Base-by-base conservation (phyloP, 371 early-diverging fungal genomes). In the Circinella umbellata region DNA sequence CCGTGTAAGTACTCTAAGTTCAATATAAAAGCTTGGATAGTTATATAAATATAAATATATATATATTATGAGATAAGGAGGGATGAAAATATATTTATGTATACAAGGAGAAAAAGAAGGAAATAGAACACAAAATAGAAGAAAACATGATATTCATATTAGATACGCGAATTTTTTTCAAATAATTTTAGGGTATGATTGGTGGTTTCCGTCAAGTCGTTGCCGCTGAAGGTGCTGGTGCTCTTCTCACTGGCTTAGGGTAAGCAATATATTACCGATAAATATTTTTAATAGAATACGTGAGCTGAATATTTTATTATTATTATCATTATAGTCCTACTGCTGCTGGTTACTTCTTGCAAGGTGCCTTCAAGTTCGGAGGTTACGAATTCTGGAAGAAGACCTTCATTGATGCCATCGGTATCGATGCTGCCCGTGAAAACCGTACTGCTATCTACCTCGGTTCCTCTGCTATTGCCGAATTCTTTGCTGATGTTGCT, bases 321-420 rank as follows among this genome's bases (percentile, higher is more conserved):
- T 42, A 11, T 42, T 42, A 9, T 42, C 3, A 11, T 9, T 9
- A 6, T 42, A 42, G 90, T 69, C 95, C 96, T 53, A 95, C 95
- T 63, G 80, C 81, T 71, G 81, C 91, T 62, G 95, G 95, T 77
- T 95, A 96, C 91, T 94, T 91, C 83, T 81, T 91, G 71, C 96
- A 96, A 78, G 96, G 96, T 76, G 90, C 90, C 71, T 91, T 93
- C 89, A 96, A 96, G 89, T 96, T 92, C 73, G 96, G 96, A 76
- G 90, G 91, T 81, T 94, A 94, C 78, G 96, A 96, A 81, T 88
- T 93, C 83, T 94, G 89, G 88, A 93, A 93, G 85, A 92, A 93
- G 89, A 86, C 87, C 69, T 81, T 88, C 84, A 88, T 92, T 69
- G 91, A 91, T 67, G 4, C 80, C 36, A 74, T 91, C 54, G 96